Evolutionary conservation across 1,139 yeast genomes (phyloP).

Genomic region (Saccharomycopsis hybrid): DNA sequence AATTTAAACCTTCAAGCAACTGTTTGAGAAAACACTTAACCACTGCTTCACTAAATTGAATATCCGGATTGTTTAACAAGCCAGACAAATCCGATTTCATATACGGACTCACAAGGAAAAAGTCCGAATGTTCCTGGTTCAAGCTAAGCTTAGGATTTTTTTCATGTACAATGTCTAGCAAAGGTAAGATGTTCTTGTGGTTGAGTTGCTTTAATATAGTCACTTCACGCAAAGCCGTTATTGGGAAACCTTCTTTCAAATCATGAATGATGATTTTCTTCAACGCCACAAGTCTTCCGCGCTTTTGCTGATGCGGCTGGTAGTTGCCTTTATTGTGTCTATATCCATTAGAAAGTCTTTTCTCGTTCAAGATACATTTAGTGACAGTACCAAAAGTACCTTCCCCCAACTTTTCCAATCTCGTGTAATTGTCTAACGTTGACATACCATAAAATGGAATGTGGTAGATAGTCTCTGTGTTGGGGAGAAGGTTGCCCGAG

Average conservation of each 20-base stretch:
- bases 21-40: constrained; percentile 83
- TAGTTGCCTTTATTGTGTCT: not conserved
- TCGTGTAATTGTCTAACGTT: constrained; percentile 28
- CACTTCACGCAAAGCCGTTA: constrained; percentile 92
- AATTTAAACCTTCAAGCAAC: constrained; percentile 70
- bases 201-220: constrained; percentile 67
- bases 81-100: constrained; percentile 95
- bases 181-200: constrained; percentile 67
- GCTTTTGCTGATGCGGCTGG: not conserved
- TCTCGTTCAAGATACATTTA: constrained; percentile 29
- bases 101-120: constrained; percentile 88
- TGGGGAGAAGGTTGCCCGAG: constrained; percentile 12
- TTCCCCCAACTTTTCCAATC: constrained; percentile 39
- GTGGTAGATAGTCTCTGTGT: constrained; percentile 8
- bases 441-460: constrained; percentile 21
- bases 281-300: constrained; percentile 62
- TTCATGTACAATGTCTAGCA: constrained; percentile 75
- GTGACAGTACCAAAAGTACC: constrained; percentile 47
- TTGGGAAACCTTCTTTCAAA: constrained; percentile 88
- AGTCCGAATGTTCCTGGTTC: constrained; percentile 27
- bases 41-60: constrained; percentile 53
- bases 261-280: constrained; percentile 79
- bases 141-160: constrained; percentile 23
- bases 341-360: not conserved
- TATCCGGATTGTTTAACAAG: constrained; percentile 76